These are phyloP conservation scores for Scolecobasidium constrictum DNA, from an alignment of 2,329 filamentous ascomycete species.

Conservation along the genomic window DNA sequence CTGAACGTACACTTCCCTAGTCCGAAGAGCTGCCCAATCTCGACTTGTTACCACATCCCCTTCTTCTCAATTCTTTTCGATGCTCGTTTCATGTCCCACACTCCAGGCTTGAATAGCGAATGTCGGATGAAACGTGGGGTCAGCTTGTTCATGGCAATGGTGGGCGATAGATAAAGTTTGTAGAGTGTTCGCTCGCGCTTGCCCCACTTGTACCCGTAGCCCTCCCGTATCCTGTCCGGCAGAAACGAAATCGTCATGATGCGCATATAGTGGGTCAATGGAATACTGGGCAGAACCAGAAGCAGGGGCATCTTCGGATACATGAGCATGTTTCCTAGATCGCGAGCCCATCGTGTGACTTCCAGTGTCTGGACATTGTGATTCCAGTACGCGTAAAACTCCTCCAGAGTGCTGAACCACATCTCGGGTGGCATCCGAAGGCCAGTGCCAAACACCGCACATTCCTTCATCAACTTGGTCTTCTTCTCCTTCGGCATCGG, in stretches of 20 bases:
- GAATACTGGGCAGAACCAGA: constrained; percentile 11
- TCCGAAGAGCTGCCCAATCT: too few relatives aligned
- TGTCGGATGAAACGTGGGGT: neutral
- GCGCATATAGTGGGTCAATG: constrained; percentile 13
- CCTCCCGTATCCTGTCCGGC: constrained; percentile 15
- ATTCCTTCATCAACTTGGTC: constrained; percentile 12
- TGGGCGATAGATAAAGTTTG: neutral
- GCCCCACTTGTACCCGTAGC: constrained; percentile 15
- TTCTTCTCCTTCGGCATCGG: neutral
- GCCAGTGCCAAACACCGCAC: constrained; percentile 19
- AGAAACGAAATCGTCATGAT: constrained; percentile 16
- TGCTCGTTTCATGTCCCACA: neutral
- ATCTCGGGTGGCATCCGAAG: constrained; percentile 20
- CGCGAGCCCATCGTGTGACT: constrained; percentile 19
- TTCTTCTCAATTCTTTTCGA: constrained; percentile 2
- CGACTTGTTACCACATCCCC: neutral
- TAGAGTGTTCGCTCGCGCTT: neutral
- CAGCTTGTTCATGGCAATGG: neutral
- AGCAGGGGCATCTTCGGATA: constrained; percentile 17
- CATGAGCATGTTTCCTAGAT: constrained; percentile 16
- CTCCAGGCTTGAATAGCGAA: neutral
- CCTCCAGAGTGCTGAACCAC: constrained; percentile 17
- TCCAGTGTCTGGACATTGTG: constrained; percentile 16
- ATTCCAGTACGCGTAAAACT: constrained; percentile 22
- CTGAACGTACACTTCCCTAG: too few relatives aligned